Evolutionary conservation across 495 filamentous ascomycete species (phyloP).

Genomic region (Hypoxylon fragiforme): DNA sequence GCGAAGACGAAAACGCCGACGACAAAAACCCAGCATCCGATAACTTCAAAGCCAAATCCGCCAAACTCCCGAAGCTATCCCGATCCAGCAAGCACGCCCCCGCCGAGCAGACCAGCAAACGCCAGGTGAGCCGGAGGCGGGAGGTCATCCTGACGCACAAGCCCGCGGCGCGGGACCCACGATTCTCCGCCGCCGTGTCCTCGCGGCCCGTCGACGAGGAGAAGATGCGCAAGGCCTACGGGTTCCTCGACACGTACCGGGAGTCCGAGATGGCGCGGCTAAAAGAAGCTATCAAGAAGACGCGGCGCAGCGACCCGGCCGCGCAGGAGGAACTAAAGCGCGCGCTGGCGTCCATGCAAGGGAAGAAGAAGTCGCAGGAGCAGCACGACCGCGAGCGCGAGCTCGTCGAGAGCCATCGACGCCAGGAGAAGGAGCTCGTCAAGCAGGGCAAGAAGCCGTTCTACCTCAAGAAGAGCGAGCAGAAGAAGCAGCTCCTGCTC

Average conservation of each 20-base stretch:
- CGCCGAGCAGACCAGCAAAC: constrained; percentile 75
- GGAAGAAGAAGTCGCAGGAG: constrained; percentile 66
- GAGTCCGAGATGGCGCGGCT: constrained; percentile 76
- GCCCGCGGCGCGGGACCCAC: constrained; percentile 73
- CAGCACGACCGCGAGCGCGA: constrained; percentile 66
- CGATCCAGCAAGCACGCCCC: constrained; percentile 88
- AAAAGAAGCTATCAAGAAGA: constrained; percentile 63
- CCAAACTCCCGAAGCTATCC: constrained; percentile 37
- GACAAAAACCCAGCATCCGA: constrained; percentile 14
- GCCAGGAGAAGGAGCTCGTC: constrained; percentile 80
- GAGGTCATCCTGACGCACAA: constrained; percentile 63
- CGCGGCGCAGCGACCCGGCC: constrained; percentile 56
- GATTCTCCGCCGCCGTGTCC: constrained; percentile 69
- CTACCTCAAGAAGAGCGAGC: constrained; percentile 85
- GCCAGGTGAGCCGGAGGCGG: constrained; percentile 76
- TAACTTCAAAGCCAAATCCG: constrained; percentile 35
- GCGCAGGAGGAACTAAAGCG: constrained; percentile 67
- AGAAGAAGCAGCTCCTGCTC: constrained; percentile 79
- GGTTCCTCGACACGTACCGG: constrained; percentile 84
- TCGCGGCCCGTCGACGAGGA: constrained; percentile 47
- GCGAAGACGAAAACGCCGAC: constrained; percentile 14
- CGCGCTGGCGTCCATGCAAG: constrained; percentile 68
- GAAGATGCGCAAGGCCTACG: constrained; percentile 68
- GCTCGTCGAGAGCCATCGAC: constrained; percentile 71
- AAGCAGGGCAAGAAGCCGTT: constrained; percentile 90